Evolutionary conservation across 305 asterid species (phyloP), one percentile per base, ranked within the genome.

Genomic region (Fraxinus latifolia): DNA sequence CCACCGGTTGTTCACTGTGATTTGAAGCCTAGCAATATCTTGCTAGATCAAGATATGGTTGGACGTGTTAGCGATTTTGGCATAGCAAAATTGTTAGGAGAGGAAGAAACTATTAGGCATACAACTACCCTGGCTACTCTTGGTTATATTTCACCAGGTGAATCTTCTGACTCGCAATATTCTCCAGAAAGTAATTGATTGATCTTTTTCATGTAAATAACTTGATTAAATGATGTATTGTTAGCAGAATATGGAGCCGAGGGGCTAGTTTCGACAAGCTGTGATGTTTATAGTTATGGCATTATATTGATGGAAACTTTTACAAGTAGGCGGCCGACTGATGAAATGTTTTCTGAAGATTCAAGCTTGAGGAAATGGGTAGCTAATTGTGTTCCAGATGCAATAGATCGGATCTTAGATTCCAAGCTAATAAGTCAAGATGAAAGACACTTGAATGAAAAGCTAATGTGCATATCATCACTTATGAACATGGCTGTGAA

Each of bases 111-210:
- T 70, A 3, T 70, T 11, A 15, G 7, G 39, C 75, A 29, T 7
- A 70, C 75, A 1, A 25, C 17, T 0, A 70, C 75, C 21, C 21
- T 70, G 14, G 75, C 39, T 32, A 70, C 75, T 8, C 7, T 70
- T 70, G 75, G 75, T 27, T 70, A 70, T 12, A 70, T 70, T 1
- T 37, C 75, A 70, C 75, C 75, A 3, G 75, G 75, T 70, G 39
- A 70, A 1, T 3, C 39, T 27, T 29, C 5, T 70, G 4, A 5
- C 75, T 14, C 12, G 1, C 47, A 8, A 39, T 39, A 39, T 39
- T 39, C 47, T 39, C 47, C 47, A 39, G 47, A 39, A 39, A 39
- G 47, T 47, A 47, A 47, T 1, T 47, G 17, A 11, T 11, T 5
- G 7, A 34, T 34, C 7, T 34, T 32, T 32, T 32, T 32, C 5